Percentiles rank a stretch among this genome's conserved stretches.
phyloP scores from a whole-genome alignment of 495 filamentous ascomycete genomes.

The Pyrenopolyporus hunteri region DNA sequence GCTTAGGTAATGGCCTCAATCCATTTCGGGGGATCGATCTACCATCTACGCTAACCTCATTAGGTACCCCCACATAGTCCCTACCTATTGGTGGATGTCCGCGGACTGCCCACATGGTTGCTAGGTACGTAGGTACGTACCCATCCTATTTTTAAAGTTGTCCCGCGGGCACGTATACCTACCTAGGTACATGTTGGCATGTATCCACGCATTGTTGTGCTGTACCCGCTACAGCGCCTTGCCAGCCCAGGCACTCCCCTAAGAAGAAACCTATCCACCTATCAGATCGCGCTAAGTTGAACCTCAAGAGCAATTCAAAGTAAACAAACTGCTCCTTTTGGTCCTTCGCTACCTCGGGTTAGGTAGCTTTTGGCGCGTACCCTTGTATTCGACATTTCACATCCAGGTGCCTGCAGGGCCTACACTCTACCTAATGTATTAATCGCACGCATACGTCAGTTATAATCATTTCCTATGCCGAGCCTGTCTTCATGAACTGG shows the following conservation, averaged over 20 bases:
- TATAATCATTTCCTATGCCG: background rate
- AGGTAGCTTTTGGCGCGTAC: conserved; percentile 23
- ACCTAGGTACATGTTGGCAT: too few relatives aligned
- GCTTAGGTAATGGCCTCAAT: too few relatives aligned
- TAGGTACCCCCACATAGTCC: too few relatives aligned
- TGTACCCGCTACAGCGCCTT: conserved; percentile 14
- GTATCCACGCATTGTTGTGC: too few relatives aligned
- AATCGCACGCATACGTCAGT: conserved; percentile 12
- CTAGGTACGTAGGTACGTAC: background rate
- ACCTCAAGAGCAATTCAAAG: conserved; percentile 37
- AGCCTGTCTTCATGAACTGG: background rate
- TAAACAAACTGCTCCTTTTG: conserved; percentile 46
- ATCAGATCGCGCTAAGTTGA: conserved; percentile 25
- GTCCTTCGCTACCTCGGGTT: conserved; percentile 14
- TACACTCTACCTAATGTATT: background rate
- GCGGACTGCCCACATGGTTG: background rate
- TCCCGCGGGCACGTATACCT: conserved; percentile 24
- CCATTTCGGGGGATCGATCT: too few relatives aligned
- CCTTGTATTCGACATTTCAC: conserved; percentile 21
- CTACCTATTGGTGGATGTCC: too few relatives aligned
- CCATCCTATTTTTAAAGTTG: background rate
- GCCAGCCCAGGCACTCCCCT: background rate
- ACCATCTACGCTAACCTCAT: too few relatives aligned
- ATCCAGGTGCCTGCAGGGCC: conserved; percentile 2
- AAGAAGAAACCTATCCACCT: background rate